phyloP scores from a whole-genome alignment of 2,329 filamentous ascomycete genomes.

The Ophiostoma piceae region DNA sequence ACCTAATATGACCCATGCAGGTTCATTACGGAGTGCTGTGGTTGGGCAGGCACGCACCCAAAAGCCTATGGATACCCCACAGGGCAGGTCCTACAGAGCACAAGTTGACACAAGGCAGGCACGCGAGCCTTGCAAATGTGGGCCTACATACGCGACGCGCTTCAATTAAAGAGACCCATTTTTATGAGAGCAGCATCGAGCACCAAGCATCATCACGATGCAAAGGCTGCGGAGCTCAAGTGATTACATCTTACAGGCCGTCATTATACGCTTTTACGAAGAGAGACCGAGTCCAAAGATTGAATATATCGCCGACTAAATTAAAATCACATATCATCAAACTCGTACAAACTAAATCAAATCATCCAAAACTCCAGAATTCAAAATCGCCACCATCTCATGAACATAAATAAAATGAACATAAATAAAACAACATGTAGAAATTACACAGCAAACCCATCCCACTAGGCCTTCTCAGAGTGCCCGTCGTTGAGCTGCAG shows the following conservation, averaged over 20 bases:
- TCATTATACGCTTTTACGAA: background rate
- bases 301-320: background rate
- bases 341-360: background rate
- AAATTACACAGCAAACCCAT: background rate
- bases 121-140: background rate
- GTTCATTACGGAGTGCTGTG: background rate
- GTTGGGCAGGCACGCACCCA: background rate
- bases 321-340: background rate
- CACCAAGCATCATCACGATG: background rate
- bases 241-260: background rate
- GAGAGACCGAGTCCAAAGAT: background rate
- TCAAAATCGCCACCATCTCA: background rate
- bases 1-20: constrained; percentile 6
- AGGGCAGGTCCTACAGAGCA: background rate
- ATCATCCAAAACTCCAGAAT: background rate
- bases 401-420: background rate
- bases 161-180: background rate
- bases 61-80: background rate
- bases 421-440: background rate
- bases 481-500: constrained; percentile 88
- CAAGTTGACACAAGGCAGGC: background rate
- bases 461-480: constrained; percentile 4
- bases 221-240: too few species aligned
- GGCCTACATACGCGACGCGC: background rate
- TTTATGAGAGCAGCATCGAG: background rate